phyloP scores from a whole-genome alignment of 2,329 filamentous ascomycete species.

The Escovopsis weberi region DNA sequence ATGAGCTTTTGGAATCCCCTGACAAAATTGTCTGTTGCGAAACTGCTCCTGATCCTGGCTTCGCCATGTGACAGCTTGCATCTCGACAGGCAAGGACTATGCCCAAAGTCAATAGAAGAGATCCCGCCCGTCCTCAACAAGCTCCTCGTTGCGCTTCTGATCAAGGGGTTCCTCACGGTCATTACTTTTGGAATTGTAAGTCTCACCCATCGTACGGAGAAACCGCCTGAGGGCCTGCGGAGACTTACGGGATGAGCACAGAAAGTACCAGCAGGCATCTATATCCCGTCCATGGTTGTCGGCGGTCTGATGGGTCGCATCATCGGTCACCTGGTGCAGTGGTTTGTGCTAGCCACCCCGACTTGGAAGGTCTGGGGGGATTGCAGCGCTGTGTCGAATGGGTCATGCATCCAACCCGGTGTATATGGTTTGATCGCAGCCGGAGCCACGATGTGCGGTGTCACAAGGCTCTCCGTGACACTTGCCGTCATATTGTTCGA shows the following conservation, averaged over 20 bases:
- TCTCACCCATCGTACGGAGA: conserved; percentile 6
- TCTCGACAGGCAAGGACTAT: conserved; percentile 57
- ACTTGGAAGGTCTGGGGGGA: conserved; percentile 57
- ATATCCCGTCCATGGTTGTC: conserved; percentile 97
- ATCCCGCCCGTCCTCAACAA: conserved; percentile 66
- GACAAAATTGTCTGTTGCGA: conserved; percentile 78
- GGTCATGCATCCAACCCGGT: conserved; percentile 86
- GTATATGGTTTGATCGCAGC: conserved; percentile 92
- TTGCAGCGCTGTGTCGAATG: conserved; percentile 56
- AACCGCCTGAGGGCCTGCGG: background rate
- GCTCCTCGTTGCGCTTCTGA: conserved; percentile 64
- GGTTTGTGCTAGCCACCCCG: conserved; percentile 60
- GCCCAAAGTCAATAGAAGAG: conserved; percentile 54
- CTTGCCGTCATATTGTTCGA: conserved; percentile 93
- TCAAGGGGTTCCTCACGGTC: conserved; percentile 78
- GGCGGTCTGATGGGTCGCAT: conserved; percentile 83
- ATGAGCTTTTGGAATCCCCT: conserved; percentile 88
- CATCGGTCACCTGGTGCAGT: conserved; percentile 75
- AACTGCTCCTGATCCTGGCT: conserved; percentile 79
- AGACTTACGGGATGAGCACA: conserved; percentile 14
- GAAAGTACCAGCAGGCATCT: conserved; percentile 93
- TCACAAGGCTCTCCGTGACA: conserved; percentile 84
- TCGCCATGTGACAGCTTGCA: conserved; percentile 67
- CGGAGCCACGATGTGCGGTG: conserved; percentile 94
- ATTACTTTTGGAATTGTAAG: conserved; percentile 80